phyloP scores from a whole-genome alignment of 371 early-diverging fungal species.

The Lichtheimia corymbifera region DNA sequence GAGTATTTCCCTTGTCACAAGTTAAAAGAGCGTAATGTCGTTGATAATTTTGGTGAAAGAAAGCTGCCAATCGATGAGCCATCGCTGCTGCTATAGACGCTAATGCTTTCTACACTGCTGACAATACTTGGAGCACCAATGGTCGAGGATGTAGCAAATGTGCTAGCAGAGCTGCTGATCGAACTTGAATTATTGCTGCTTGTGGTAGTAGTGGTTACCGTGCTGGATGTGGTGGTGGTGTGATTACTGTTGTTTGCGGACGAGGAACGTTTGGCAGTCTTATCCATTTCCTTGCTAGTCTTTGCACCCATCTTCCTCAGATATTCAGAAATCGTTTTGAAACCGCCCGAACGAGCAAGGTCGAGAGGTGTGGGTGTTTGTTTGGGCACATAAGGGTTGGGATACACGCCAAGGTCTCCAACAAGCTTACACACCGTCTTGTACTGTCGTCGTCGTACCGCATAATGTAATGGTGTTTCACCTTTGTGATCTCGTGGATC shows the following conservation, averaged over 20 bases:
- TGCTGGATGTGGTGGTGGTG: neutral
- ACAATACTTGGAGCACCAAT: neutral
- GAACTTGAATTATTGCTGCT: slow-evolving; percentile 5
- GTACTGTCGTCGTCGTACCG: slow-evolving; percentile 31
- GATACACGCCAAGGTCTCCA: slow-evolving; percentile 34
- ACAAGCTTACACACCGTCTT: slow-evolving; percentile 30
- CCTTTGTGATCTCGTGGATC: slow-evolving; percentile 33
- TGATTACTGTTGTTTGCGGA: neutral
- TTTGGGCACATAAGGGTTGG: slow-evolving; percentile 38
- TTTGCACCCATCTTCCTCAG: slow-evolving; percentile 34
- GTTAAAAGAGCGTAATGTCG: too few species aligned
- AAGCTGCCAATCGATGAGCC: neutral
- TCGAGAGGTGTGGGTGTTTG: slow-evolving; percentile 42
- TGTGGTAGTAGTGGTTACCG: neutral
- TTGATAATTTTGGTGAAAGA: neutral
- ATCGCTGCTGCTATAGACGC: neutral
- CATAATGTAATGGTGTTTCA: slow-evolving; percentile 48
- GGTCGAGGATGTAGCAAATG: neutral
- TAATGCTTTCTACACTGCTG: neutral
- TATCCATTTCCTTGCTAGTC: slow-evolving; percentile 45
- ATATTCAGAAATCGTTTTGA: slow-evolving; percentile 28
- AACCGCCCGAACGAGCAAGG: slow-evolving; percentile 33
- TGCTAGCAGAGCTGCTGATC: neutral
- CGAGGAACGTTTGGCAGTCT: slow-evolving; percentile 22
- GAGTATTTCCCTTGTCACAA: too few species aligned